Conservation (phyloP, 2,329 filamentous ascomycete species). For the Venturia effusa region DNA sequence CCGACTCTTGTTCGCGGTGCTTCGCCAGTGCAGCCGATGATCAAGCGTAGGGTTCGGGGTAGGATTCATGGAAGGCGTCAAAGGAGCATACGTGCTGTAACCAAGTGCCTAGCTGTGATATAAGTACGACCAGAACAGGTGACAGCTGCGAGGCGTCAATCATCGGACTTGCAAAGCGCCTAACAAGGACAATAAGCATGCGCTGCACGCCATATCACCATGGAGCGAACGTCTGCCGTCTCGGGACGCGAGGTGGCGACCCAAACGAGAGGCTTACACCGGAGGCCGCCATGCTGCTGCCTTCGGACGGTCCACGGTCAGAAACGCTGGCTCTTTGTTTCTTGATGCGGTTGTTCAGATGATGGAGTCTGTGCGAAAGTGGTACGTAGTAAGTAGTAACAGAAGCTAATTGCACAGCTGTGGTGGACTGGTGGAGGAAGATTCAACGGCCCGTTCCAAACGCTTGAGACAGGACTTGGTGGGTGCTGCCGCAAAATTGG, state of each 20-base stretch:
- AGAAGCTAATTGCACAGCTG: too few species aligned
- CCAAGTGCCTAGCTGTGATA: not conserved
- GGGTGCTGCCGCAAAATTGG: not conserved
- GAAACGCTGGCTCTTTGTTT: not conserved
- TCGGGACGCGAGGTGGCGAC: not conserved
- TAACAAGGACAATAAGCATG: not conserved
- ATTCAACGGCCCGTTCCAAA: not conserved
- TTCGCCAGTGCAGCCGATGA: not conserved
- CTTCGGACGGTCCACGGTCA: not conserved
- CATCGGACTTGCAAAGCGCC: not conserved
- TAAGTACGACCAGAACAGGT: not conserved
- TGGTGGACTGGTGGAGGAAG: too few species aligned
- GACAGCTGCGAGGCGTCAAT: not conserved
- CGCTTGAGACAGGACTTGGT: not conserved
- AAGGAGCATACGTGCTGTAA: not conserved
- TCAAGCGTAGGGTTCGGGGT: not conserved
- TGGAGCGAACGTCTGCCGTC: not conserved
- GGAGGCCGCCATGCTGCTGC: not conserved
- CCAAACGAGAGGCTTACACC: not conserved
- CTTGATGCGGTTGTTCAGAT: not conserved
- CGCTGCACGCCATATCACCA: not conserved
- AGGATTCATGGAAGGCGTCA: not conserved
- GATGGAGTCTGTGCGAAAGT: too few species aligned
- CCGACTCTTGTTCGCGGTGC: not conserved
- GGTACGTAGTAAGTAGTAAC: too few species aligned